Evolutionary conservation across 768 basidiomycete genomes (phyloP), one percentile per base, ranked within the genome.

Genomic region (Tylopilus sp.): DNA sequence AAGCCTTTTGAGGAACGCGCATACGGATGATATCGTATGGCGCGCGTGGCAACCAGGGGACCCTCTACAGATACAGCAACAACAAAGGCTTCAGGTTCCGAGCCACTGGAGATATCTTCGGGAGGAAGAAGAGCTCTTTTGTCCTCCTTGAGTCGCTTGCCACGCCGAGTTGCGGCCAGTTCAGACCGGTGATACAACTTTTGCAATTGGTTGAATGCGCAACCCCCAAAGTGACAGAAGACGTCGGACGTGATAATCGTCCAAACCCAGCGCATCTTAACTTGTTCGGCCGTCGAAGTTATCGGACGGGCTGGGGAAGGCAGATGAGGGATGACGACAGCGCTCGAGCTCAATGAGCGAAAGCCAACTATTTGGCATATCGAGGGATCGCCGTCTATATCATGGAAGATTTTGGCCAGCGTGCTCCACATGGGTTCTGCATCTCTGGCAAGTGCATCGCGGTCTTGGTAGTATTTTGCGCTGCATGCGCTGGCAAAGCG

Each of bases 311-410:
- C 39, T 3, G 59, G 67, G 9, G 65, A 59, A 40, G 61, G 58
- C 17, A 69, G 46, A 3, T 65, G 60, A 35, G 69, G 69, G 22
- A 69, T 58, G 38, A 69, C 55, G 12, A 53, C 44, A 15, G 63
- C 38, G 6, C 0, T 36, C 22, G 62, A 54, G 3, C 11, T 4
- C 6, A 22, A n/a, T 13, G 40, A 46, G 18, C 59, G 53, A 25
- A 55, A 58, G 21, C 49, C 36, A 3, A 17, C 25, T 23, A 50
- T 40, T 1, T 0, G 10, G n/a, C 39, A 25, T 11, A 13, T 18
- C 15, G 44, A 18, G n/a, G 40, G 46, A 30, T 57, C 23, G 3
- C 50, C 28, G 10, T 57, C 31, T 5, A 3, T 31, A 9, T 46
- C 25, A 55, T 48, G 25, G 40, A 70, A 69, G 8, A 60, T 65